Base-by-base conservation (phyloP, 2,329 filamentous ascomycete genomes). In the Chaetomium olivaceum region DNA sequence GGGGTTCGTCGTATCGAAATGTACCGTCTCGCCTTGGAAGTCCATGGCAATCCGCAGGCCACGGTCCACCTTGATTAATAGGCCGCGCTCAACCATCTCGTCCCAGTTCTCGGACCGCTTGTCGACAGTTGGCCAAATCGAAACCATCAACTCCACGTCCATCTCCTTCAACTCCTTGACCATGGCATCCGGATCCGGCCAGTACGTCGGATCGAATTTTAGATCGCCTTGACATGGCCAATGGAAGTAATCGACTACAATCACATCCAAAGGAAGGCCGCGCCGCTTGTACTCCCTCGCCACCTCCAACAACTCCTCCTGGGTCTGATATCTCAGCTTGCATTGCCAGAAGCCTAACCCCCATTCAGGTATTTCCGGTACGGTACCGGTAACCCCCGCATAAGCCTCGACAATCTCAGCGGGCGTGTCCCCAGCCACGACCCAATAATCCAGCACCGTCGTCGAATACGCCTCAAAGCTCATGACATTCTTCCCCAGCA, bases 101-200 rank as follows among this genome's bases (percentile, higher is more conserved):
- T 59, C 56, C 36, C 43, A 64, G 57, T 64, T 64, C 50, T 64
- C 62, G 36, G 48, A 64, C 48, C 57, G 62, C 48, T 54, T 59
- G 57, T 64, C 62, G 4, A 64, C 62, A 16, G 62, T 64, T 14
- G 62, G 62, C 62, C 62, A 64, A n/a, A 64, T 55, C 5, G 62
- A 64, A n/a, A 64, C 62, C 62, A 64, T 64, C 21, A 64, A 39
- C 62, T 64, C 62, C 25, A 64, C 50, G 9, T 14, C 11, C 62
- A 64, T 55, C n/a, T 56, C 62, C 14, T 31, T 14, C 12, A 64
- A 36, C 57, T 64, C 62, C 46, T 43, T 31, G 23, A 64, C 62
- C 62, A 64, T 64, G 14, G 56, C 62, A n/a, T 64, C 62, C 14
- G 56, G 56, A 14, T 64, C 56, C 3, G 62, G 62, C 62, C 62